Evolutionary conservation across 805 yeast species (phyloP).

Genomic region (Lipomyces orientalis): DNA sequence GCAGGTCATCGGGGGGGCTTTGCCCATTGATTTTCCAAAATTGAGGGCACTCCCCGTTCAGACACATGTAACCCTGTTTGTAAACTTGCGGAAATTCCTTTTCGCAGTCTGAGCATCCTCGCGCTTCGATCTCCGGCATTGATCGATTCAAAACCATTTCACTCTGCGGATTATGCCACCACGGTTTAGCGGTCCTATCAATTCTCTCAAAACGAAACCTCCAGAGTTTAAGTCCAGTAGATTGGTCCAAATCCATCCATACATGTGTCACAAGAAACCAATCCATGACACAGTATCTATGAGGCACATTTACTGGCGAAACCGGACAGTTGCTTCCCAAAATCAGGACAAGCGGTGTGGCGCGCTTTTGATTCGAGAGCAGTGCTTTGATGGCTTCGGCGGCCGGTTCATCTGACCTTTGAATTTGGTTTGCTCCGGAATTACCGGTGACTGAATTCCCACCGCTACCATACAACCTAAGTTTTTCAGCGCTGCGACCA

Average conservation of each 20-base stretch:
- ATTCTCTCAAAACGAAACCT: slow-evolving; percentile 15
- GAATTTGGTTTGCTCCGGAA: not conserved
- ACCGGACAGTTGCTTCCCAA: slow-evolving; percentile 2
- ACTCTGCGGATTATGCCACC: slow-evolving; percentile 13
- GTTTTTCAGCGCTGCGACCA: not conserved
- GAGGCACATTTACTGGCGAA: slow-evolving; percentile 7
- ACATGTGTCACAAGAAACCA: slow-evolving; percentile 18
- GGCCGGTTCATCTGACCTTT: slow-evolving; percentile 1
- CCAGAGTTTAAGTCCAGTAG: slow-evolving; percentile 5
- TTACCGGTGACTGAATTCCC: not conserved
- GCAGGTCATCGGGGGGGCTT: not conserved
- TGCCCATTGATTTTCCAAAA: slow-evolving; percentile 4
- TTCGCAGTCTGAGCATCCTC: not conserved
- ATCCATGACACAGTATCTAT: slow-evolving; percentile 18
- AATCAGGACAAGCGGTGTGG: slow-evolving; percentile 12
- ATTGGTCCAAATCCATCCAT: slow-evolving; percentile 10
- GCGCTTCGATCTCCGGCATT: not conserved
- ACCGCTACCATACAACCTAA: not conserved
- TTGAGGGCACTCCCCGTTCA: not conserved
- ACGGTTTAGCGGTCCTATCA: not conserved
- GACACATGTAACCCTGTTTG: not conserved
- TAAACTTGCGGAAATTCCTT: not conserved
- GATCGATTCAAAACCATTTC: not conserved
- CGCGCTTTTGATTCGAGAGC: not conserved
- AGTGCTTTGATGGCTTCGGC: slow-evolving; percentile 10